Conservation (phyloP, 179 eudicot species). For the Silene noctiflora region DNA sequence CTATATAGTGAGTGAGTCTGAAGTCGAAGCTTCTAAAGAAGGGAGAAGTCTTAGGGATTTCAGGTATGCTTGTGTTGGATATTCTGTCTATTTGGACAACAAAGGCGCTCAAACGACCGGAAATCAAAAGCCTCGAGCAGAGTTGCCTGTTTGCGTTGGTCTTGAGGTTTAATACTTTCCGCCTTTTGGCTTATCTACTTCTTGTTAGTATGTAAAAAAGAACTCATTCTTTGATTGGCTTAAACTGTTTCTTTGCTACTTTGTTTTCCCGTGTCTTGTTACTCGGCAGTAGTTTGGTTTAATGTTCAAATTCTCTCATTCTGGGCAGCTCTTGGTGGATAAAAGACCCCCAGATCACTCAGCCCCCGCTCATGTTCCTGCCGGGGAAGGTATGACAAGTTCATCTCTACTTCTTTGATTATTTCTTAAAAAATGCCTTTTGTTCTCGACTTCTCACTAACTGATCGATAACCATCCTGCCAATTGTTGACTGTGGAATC, state of each 20-base stretch:
- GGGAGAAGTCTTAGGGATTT: slow-evolving; percentile 68
- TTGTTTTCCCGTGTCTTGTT: neutral
- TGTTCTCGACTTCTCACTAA: neutral
- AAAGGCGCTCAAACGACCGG: slow-evolving; percentile 34
- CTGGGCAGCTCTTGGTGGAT: slow-evolving; percentile 69
- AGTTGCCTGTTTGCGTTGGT: slow-evolving; percentile 77
- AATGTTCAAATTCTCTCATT: neutral
- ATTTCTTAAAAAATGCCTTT: neutral
- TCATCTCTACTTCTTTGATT: neutral
- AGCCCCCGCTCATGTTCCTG: slow-evolving; percentile 33
- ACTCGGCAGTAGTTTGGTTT: neutral
- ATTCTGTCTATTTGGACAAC: slow-evolving; percentile 60
- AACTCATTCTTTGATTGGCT: neutral
- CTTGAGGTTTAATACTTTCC: slow-evolving; percentile 54
- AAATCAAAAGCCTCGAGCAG: slow-evolving; percentile 42
- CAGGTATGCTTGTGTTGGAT: slow-evolving; percentile 84
- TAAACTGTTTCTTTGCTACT: slow-evolving; percentile 1
- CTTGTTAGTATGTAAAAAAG: slow-evolving; percentile 1
- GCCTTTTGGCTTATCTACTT: slow-evolving; percentile 5
- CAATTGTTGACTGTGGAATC: neutral
- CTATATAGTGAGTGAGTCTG: slow-evolving; percentile 67
- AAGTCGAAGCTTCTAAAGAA: slow-evolving; percentile 69
- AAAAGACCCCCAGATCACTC: slow-evolving; percentile 43
- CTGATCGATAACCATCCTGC: neutral
- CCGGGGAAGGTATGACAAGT: slow-evolving; percentile 54